A percentile compares a stretch with the other conserved stretches of the same genome.
phyloP scores from a whole-genome alignment of 2,329 filamentous ascomycete genomes.

The Drechslerella stenobrocha region DNA sequence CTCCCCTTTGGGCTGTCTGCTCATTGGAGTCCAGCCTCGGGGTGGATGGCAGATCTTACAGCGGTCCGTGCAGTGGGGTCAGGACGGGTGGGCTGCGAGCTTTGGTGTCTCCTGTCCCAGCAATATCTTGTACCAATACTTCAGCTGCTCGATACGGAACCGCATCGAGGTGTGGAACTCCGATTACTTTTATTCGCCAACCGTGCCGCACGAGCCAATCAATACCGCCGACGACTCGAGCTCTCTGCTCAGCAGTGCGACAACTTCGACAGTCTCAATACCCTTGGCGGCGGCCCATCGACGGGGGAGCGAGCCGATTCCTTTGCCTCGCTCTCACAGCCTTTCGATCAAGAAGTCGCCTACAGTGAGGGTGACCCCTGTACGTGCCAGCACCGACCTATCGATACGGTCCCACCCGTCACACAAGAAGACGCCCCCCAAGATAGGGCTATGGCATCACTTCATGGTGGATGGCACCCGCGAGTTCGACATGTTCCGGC shows the following conservation, averaged over 20 bases:
- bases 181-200: conserved; percentile 20
- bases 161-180: conserved; percentile 41
- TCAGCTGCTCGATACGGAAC: conserved; percentile 28
- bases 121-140: conserved; percentile 32
- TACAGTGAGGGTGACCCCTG: neutral
- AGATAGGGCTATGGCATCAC: conserved; percentile 8
- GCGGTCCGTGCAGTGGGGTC: conserved; percentile 32
- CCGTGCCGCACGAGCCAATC: neutral
- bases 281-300: no score
- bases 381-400: neutral
- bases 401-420: neutral
- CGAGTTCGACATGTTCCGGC: conserved; percentile 23
- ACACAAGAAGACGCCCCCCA: neutral
- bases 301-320: neutral
- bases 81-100: conserved; percentile 22
- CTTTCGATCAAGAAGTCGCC: neutral
- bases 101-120: conserved; percentile 30
- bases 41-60: conserved; percentile 44
- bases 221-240: neutral
- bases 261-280: neutral
- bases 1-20: conserved; percentile 29
- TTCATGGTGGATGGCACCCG: conserved; percentile 12
- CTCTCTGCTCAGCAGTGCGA: no score
- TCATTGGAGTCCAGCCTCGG: conserved; percentile 38
- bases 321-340: neutral